These are phyloP conservation scores for Heritiera fomes DNA, from an alignment of 345 rosid species.

Conservation along the genomic window DNA sequence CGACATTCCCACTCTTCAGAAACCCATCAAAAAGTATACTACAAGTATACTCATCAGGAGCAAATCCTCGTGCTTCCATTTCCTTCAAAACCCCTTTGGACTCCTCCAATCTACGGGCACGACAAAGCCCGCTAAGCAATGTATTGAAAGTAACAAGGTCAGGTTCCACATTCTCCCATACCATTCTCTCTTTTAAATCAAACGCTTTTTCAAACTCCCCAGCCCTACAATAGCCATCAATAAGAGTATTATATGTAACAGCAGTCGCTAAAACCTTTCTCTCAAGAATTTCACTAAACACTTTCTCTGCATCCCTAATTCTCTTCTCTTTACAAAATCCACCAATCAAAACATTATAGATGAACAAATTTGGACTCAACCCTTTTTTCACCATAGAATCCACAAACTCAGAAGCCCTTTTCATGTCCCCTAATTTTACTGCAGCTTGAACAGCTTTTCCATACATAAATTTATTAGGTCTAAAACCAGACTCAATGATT, in stretches of 20 bases:
- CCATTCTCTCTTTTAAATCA: conserved; percentile 57
- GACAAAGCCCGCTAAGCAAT: conserved; percentile 60
- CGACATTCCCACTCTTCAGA: conserved; percentile 38
- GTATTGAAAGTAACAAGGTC: conserved; percentile 72
- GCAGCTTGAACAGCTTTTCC: conserved; percentile 80
- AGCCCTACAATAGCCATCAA: conserved; percentile 69
- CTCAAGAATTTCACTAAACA: conserved; percentile 61
- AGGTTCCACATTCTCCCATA: conserved; percentile 45
- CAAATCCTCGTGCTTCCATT: conserved; percentile 62
- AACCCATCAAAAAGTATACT: conserved; percentile 60
- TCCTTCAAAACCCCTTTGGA: conserved; percentile 51
- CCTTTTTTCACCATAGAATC: conserved; percentile 53
- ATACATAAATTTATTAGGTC: conserved; percentile 55
- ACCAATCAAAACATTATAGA: conserved; percentile 64
- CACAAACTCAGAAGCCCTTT: conserved; percentile 51
- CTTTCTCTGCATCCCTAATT: conserved; percentile 55
- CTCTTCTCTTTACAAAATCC: conserved; percentile 59
- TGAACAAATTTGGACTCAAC: conserved; percentile 48
- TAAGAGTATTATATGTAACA: conserved; percentile 68
- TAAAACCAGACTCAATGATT: conserved; percentile 44
- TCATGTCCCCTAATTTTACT: conserved; percentile 57
- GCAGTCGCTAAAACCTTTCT: conserved; percentile 39
- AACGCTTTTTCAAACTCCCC: conserved; percentile 54
- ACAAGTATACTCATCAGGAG: conserved; percentile 62
- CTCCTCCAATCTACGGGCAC: conserved; percentile 55